Base-by-base conservation (phyloP, 2,329 filamentous ascomycete species). In the Karstenula rhodostoma region DNA sequence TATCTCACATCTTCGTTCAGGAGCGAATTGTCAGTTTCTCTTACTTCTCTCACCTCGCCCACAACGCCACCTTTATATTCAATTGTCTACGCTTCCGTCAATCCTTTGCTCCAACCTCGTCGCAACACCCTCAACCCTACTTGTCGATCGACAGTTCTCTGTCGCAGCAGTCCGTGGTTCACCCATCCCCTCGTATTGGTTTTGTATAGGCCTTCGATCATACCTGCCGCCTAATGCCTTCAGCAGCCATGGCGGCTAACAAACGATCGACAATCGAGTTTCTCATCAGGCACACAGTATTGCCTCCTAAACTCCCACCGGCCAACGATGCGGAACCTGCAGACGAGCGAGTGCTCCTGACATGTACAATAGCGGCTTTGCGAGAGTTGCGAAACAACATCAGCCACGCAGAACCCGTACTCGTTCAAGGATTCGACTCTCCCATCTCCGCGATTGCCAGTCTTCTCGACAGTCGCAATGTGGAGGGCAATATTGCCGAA, bases 251-350 rank as follows among this genome's bases (percentile, higher is more conserved):
- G 19, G 42, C 42, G 40, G 7, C 9, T 22, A 19, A 22, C 42
- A 22, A 44, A 8, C n/a, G 2, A 43, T 19, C 40, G 8, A 10
- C 40, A 3, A 19, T 22, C 7, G 42, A 44, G 19, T 82, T 79
- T 61, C 60, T 83, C 2, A 73, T 83, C 40, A 66, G 84, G 40
- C 82, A 86, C 65, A 68, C 85, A 1, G 82, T 84, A 22, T 75
- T 86, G 0, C 84, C 83, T 0, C 81, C 82, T 1, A 75, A 81
- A 43, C 70, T 85, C 0, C 83, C 83, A 0, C 77, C 83, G 51
- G 29, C 57, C 6, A 49, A 75, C 32, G 78, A 81, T 23, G 54
- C 43, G 1, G 35, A 61, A 12, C 19, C 57, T 9, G 27, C 17
- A 12, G 23, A 62, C 10, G 71, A 73, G n/a, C n/a, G 19, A 3